Base-by-base conservation (phyloP, 73 alveolate genomes). In the Paraurostyla sp. region DNA sequence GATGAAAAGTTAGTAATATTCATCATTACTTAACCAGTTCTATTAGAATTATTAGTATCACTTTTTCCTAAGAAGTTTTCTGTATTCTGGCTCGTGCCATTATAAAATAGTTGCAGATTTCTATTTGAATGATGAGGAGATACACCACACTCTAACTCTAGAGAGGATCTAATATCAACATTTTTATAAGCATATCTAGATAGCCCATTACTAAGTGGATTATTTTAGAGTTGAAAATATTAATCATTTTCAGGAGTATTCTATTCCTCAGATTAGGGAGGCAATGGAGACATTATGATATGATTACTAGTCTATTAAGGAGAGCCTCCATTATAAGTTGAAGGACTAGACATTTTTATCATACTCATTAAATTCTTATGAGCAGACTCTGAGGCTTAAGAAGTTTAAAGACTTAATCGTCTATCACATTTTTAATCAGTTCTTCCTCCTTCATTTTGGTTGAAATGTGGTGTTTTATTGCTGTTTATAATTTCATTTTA, bases 281-380 rank as follows among this genome's bases (percentile, higher is more conserved):
- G 82, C 11, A 65, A 38, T 9, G 82, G 82, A 38, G 82, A 65
- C 82, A 65, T 65, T 40, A 65, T 15, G 1, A 65, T 35, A 13
- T 65, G 4, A 38, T 65, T 22, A 30, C 6, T 45, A 32, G 35
- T 30, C 58, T 30, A 38, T 18, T 65, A 38, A 1, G 82, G 82
- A 7, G 82, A 16, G 20, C 46, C 82, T 40, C 42, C 82, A 38
- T 65, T 65, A 22, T 38, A 40, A 2, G 82, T 65, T 11, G 60
- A 36, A 11, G 82, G 82, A 65, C 60, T 65, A 38, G 82, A 65
- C 82, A 65, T 65, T 65, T 65, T 65, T 38, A 65, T 4, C 7
- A 32, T 58, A 65, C 82, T 65, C 82, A 65, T 65, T 40, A 65
- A 13, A 9, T 18, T 65, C 20, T 35, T 35, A 15, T 30, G 4